Percentiles rank a stretch among this genome's conserved stretches.
Evolutionary conservation across 2,329 filamentous ascomycete species (phyloP).

Genomic region (Fusarium dimerum): DNA sequence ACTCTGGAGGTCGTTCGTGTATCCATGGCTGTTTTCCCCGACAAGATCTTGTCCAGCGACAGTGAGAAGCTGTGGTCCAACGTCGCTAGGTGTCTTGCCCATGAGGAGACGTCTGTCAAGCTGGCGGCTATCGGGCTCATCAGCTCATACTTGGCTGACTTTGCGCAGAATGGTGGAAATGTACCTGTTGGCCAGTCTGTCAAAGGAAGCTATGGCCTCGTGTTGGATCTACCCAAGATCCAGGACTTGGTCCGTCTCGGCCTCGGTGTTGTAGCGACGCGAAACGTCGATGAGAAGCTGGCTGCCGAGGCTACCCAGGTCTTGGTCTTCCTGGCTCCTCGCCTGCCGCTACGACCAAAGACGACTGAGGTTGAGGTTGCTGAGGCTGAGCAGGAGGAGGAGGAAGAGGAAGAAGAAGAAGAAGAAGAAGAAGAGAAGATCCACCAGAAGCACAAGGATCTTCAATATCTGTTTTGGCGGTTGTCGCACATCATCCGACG

Average conservation of each 20-base stretch:
- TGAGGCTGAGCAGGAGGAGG: slow-evolving; percentile 38
- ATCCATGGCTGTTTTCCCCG: slow-evolving; percentile 66
- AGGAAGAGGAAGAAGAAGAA: slow-evolving; percentile 48
- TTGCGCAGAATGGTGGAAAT: slow-evolving; percentile 63
- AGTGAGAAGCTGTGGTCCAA: slow-evolving; percentile 70
- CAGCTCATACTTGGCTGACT: slow-evolving; percentile 76
- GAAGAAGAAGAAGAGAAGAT: slow-evolving; percentile 46
- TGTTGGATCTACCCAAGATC: slow-evolving; percentile 66
- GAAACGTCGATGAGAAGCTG: slow-evolving; percentile 69
- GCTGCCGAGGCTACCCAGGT: slow-evolving; percentile 79
- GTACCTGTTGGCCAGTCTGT: slow-evolving; percentile 56
- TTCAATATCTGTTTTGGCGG: slow-evolving; percentile 77
- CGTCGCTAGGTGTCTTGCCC: slow-evolving; percentile 69
- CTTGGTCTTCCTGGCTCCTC: slow-evolving; percentile 74
- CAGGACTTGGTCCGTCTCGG: slow-evolving; percentile 54
- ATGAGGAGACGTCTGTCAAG: slow-evolving; percentile 74
- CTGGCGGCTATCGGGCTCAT: slow-evolving; percentile 73
- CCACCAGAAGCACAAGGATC: slow-evolving; percentile 39
- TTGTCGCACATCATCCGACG: slow-evolving; percentile 77
- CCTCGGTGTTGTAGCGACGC: slow-evolving; percentile 59
- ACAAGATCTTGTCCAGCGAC: slow-evolving; percentile 60
- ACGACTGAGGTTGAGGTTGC: slow-evolving; percentile 41
- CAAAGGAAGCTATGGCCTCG: slow-evolving; percentile 69
- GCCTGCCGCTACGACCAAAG: slow-evolving; percentile 44
- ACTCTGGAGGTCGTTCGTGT: slow-evolving; percentile 69